Percentiles rank a stretch among this genome's conserved stretches.
These are phyloP conservation scores for Aspergillus bridgeri DNA, from an alignment of 495 filamentous ascomycete species.

Conservation along the genomic window DNA sequence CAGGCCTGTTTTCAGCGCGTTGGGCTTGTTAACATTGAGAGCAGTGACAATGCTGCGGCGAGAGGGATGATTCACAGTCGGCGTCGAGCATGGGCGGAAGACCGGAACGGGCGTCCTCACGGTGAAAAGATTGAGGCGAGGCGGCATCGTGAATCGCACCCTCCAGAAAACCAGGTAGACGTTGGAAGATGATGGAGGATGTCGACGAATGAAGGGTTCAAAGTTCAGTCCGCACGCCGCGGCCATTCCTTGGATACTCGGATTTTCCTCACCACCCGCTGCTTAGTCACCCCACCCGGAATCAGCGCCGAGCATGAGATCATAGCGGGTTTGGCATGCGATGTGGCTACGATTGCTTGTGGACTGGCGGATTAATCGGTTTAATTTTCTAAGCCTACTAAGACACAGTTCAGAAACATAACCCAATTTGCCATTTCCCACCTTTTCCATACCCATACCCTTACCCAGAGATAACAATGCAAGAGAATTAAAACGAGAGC, in stretches of 20 bases:
- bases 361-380: too few species aligned
- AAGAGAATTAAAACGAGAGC: neutral
- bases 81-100: slow-evolving; percentile 29
- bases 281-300: slow-evolving; percentile 11
- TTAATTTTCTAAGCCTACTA: neutral
- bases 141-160: slow-evolving; percentile 30
- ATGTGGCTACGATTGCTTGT: too few species aligned
- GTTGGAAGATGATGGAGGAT: slow-evolving; percentile 1
- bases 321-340: neutral
- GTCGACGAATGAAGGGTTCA: slow-evolving; percentile 1
- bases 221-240: slow-evolving; percentile 5
- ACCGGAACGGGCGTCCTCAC: slow-evolving; percentile 32
- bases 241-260: slow-evolving; percentile 16
- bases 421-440: neutral
- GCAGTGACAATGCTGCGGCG: slow-evolving; percentile 25
- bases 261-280: slow-evolving; percentile 21
- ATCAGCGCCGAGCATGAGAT: slow-evolving; percentile 10
- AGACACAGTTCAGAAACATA: neutral
- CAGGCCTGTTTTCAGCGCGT: slow-evolving; percentile 9
- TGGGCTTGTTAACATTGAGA: slow-evolving; percentile 18
- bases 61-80: slow-evolving; percentile 14
- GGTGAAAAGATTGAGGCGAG: slow-evolving; percentile 38
- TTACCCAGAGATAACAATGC: neutral
- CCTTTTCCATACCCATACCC: neutral
- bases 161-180: slow-evolving; percentile 4